These are phyloP conservation scores for Puccinia horiana DNA, from an alignment of 1,284 basidiomycete species.

Conservation along the genomic window DNA sequence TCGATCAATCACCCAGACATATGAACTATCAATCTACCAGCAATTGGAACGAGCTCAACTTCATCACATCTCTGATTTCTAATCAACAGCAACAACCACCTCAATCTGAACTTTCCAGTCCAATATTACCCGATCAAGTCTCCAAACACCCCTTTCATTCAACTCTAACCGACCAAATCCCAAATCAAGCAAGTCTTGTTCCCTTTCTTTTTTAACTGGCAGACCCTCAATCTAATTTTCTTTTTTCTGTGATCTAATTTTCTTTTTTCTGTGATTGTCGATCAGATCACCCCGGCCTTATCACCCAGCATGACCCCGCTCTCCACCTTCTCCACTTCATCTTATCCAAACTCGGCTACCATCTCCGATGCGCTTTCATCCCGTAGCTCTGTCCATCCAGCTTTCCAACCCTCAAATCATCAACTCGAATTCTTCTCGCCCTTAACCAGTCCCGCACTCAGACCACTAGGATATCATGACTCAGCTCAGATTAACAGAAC, in stretches of 20 bases:
- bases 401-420: slow-evolving; percentile 58
- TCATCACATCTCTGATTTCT: not conserved
- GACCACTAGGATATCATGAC: slow-evolving; percentile 58
- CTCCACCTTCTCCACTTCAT: slow-evolving; percentile 40
- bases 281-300: slow-evolving; percentile 26
- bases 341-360: slow-evolving; percentile 36
- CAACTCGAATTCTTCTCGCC: slow-evolving; percentile 64
- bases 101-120: not conserved
- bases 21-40: not conserved
- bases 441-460: slow-evolving; percentile 65
- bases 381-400: slow-evolving; percentile 47
- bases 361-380: slow-evolving; percentile 51
- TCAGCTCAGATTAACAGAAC: slow-evolving; percentile 52
- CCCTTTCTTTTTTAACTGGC: not conserved
- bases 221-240: not conserved
- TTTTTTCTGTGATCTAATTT: not conserved
- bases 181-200: not conserved
- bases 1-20: slow-evolving; percentile 7
- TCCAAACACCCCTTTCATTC: not conserved
- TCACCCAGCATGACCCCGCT: slow-evolving; percentile 37
- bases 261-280: not conserved
- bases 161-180: not conserved
- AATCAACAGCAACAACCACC: slow-evolving; percentile 17
- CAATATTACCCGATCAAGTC: not conserved
- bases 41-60: slow-evolving; percentile 21